A percentile compares a stretch with the other conserved stretches of the same genome.
Conservation (phyloP, 345 rosid genomes). For the Mangifera indica region DNA sequence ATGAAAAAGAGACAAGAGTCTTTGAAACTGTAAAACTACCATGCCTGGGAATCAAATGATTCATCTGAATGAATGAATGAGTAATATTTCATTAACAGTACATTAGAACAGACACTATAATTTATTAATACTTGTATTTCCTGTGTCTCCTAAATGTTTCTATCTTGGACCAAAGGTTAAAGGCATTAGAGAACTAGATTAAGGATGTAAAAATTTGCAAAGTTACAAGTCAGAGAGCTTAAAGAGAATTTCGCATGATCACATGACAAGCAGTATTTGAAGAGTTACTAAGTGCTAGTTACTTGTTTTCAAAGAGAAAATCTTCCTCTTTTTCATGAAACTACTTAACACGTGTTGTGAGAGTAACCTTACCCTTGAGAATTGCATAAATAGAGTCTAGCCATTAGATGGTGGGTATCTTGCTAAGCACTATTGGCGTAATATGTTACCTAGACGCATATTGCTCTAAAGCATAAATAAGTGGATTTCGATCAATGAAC, state of each 20-base stretch:
- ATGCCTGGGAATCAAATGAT: conserved; percentile 9
- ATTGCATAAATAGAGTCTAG: too few species aligned
- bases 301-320: neutral
- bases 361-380: too few species aligned
- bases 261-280: conserved; percentile 5
- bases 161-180: neutral
- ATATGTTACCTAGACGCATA: too few species aligned
- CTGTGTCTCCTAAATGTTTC: neutral
- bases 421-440: too few species aligned
- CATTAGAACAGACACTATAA: neutral
- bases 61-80: neutral
- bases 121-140: neutral
- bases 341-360: neutral
- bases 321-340: neutral
- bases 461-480: too few species aligned
- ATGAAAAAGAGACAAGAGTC: conserved; percentile 21
- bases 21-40: conserved; percentile 23
- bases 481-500: too few species aligned
- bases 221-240: neutral
- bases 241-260: neutral
- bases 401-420: too few species aligned
- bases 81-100: neutral
- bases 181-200: neutral
- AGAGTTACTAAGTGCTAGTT: neutral
- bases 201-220: neutral